Evolutionary conservation across 306 rosid species (phyloP), one percentile per base, ranked within the genome.

Genomic region (Oemleria cerasiformis): DNA sequence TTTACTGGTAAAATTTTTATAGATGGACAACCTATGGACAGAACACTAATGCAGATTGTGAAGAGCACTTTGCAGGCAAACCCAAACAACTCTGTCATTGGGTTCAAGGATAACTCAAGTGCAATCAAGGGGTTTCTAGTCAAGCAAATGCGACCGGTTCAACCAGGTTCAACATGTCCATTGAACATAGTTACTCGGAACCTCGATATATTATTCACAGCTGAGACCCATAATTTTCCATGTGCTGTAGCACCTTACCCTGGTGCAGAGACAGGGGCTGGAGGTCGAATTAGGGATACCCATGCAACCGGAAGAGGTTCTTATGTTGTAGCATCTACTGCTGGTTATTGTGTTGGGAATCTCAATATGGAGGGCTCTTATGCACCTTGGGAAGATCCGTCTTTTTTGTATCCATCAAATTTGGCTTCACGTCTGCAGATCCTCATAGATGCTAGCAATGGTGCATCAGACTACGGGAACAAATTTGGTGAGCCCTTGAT

Each of bases 231-330:
- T 73, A 92, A 92, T 82, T 92, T 92, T 53, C 98, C 98, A 17
- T 92, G 98, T 80, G 97, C 98, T 9, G 98, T 92, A 79, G 98
- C 97, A 21, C 98, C 98, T 42, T 88, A 92, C 81, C 97, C 98
- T 39, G 97, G 98, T 54, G 96, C 96, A 20, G 98, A 92, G 82
- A 92, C 98, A 0, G 98, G 98, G 34, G 88, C 90, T 40, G 98
- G 98, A 64, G 98, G 98, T 67, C 96, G 98, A 49, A 90, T 92
- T 44, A 85, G 98, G 47, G 98, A 92, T 80, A 92, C 98, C 10
- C 98, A 92, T 80, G 98, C 98, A 6, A 90, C 98, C 23, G 97
- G 98, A 73, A 90, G 87, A 73, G 98, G 98, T 1, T 92, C 98
- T 25, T 88, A 86, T 79, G 96, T 86, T 23, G 92, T 86, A 69